phyloP scores from a whole-genome alignment of 2,329 filamentous ascomycete genomes.

The Aspergillus calidoustus region DNA sequence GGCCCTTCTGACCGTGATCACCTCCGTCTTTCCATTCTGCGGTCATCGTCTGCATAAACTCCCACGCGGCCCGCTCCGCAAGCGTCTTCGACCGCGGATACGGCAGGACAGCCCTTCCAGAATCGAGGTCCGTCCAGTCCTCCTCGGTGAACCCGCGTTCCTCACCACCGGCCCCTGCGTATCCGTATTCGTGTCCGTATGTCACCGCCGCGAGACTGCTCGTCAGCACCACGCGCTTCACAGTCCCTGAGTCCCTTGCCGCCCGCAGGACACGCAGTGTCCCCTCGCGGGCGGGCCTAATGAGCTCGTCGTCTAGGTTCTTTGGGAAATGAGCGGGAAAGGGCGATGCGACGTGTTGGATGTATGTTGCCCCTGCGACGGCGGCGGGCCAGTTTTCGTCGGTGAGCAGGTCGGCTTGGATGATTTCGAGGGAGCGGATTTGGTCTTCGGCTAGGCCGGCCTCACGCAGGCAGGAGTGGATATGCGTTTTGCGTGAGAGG shows the following conservation, averaged over 20 bases:
- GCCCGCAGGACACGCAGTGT: neutral
- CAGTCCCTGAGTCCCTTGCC: neutral
- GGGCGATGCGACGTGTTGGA: neutral
- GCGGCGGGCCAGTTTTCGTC: neutral
- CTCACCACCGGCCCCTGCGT: neutral
- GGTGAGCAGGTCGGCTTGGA: neutral
- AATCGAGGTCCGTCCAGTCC: neutral
- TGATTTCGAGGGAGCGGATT: neutral
- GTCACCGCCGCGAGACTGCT: neutral
- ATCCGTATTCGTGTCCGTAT: neutral
- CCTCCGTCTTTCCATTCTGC: no score
- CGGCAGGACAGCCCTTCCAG: neutral
- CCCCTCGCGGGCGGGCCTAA: neutral
- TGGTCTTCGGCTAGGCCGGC: neutral
- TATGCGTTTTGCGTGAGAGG: neutral
- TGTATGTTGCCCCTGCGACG: neutral
- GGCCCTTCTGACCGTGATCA: neutral
- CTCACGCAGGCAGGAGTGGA: neutral
- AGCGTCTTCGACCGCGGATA: conserved; percentile 1
- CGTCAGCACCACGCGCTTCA: neutral
- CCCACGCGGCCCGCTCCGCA: neutral
- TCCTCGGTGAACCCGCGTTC: neutral
- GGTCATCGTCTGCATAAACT: neutral
- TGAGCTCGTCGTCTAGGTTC: neutral
- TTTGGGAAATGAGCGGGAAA: neutral